Percentiles rank a stretch among this genome's conserved stretches.
Evolutionary conservation across 352 stramenopile genomes (phyloP).

Genomic region (Globisporangium spinosum): DNA sequence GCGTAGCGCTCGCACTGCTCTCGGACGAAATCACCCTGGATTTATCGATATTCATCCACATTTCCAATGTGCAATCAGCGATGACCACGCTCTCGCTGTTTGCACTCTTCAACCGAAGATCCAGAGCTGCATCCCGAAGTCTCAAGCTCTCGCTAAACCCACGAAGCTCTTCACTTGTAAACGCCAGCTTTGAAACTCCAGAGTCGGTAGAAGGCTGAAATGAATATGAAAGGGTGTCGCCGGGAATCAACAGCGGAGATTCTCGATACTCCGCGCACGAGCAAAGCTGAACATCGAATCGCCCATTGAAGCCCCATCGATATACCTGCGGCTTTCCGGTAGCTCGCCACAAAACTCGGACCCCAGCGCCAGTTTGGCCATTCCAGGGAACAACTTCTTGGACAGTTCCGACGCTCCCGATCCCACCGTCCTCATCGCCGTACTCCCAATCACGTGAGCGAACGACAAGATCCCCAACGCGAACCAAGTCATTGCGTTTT

Average conservation of each 20-base stretch:
- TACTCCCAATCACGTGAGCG: constrained; percentile 71
- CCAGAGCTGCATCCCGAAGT: constrained; percentile 16
- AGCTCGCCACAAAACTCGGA: constrained; percentile 54
- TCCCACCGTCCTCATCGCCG: constrained; percentile 63
- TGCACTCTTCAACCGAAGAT: constrained; percentile 19
- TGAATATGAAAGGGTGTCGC: constrained; percentile 35
- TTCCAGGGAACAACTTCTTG: constrained; percentile 54
- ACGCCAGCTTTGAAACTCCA: not conserved
- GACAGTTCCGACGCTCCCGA: constrained; percentile 52
- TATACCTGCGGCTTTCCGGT: constrained; percentile 43
- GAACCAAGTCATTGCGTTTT: constrained; percentile 28
- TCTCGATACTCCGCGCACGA: constrained; percentile 18
- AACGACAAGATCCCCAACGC: constrained; percentile 48
- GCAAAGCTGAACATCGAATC: constrained; percentile 56
- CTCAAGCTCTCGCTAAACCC: constrained; percentile 35
- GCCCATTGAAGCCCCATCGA: constrained; percentile 54
- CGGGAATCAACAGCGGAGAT: constrained; percentile 43
- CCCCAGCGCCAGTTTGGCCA: constrained; percentile 39
- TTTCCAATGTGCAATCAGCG: constrained; percentile 50
- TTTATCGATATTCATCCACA: constrained; percentile 36
- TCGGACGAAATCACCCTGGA: not conserved
- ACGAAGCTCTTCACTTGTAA: constrained; percentile 19
- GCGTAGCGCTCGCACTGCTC: not conserved
- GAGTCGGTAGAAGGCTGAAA: constrained; percentile 20
- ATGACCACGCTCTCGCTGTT: constrained; percentile 20